These are phyloP conservation scores for Leccinum aurantiacum DNA, from an alignment of 768 basidiomycete species.

Conservation along the genomic window DNA sequence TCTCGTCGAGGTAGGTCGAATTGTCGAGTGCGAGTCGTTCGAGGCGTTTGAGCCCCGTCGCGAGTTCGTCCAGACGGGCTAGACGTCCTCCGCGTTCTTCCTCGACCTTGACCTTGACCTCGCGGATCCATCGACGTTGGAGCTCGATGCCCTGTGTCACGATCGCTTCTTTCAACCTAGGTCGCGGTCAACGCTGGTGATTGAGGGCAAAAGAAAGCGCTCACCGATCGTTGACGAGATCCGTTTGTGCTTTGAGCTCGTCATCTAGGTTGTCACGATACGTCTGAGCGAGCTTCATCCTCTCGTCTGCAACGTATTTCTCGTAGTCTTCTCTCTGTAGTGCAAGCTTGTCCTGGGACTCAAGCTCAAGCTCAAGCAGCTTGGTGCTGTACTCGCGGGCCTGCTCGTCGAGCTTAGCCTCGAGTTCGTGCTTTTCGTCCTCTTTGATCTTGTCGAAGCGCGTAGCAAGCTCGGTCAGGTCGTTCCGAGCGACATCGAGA, in stretches of 20 bases:
- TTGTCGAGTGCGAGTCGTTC: conserved; percentile 92
- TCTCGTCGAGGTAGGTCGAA: conserved; percentile 87
- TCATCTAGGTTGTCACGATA: conserved; percentile 86
- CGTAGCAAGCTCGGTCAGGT: conserved; percentile 74
- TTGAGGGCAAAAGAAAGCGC: conserved; percentile 13
- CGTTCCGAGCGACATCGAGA: conserved; percentile 75
- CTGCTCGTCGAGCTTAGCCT: conserved; percentile 74
- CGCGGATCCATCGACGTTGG: conserved; percentile 89
- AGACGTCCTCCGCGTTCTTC: conserved; percentile 94
- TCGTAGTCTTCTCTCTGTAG: conserved; percentile 84
- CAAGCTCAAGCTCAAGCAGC: conserved; percentile 80
- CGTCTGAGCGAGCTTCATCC: conserved; percentile 62
- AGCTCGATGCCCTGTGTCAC: conserved; percentile 96
- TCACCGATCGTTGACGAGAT: conserved; percentile 93
- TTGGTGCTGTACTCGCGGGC: conserved; percentile 79
- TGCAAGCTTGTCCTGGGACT: conserved; percentile 81
- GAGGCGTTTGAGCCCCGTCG: conserved; percentile 85
- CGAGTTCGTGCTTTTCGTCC: conserved; percentile 70
- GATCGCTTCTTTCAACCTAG: conserved; percentile 89
- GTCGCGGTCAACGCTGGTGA: background rate
- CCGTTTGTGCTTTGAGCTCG: conserved; percentile 85
- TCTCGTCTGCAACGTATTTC: conserved; percentile 78
- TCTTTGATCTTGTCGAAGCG: conserved; percentile 79
- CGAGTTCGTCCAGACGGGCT: conserved; percentile 91
- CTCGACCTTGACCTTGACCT: conserved; percentile 94